phyloP scores from a whole-genome alignment of 192 early-diverging fungal species.

The Podila epicladia region DNA sequence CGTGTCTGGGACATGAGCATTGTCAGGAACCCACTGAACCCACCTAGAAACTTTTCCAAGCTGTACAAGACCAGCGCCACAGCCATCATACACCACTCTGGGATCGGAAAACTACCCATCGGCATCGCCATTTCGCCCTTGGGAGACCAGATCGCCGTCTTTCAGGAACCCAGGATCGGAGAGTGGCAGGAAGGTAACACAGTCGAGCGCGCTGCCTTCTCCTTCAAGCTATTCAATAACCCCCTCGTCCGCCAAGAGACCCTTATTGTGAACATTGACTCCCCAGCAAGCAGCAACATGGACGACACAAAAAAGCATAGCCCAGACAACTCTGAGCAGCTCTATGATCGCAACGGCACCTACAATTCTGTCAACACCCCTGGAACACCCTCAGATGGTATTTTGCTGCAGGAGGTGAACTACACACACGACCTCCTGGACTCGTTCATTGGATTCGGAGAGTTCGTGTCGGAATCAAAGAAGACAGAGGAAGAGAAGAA shows the following conservation, averaged over 20 bases:
- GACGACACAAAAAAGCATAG: not conserved
- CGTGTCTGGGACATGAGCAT: conserved; percentile 33
- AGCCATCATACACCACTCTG: conserved; percentile 3
- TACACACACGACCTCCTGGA: conserved; percentile 7
- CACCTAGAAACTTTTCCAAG: conserved; percentile 5
- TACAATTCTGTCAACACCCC: not conserved
- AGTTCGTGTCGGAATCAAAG: conserved; percentile 25
- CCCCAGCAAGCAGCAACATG: not conserved
- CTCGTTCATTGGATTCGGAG: conserved; percentile 28
- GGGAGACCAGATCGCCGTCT: conserved; percentile 33
- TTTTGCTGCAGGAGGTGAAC: conserved; percentile 9
- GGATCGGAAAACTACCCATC: conserved; percentile 23
- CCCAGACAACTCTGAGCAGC: not conserved
- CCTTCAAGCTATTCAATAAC: conserved; percentile 36
- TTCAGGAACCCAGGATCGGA: conserved; percentile 41
- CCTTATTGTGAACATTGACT: conserved; percentile 13
- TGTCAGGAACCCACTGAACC: conserved; percentile 23
- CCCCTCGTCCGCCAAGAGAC: conserved; percentile 21
- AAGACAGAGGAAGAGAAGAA: conserved; percentile 36
- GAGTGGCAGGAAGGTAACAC: conserved; percentile 28
- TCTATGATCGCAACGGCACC: not conserved
- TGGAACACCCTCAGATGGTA: not conserved
- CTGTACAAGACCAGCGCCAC: conserved; percentile 15
- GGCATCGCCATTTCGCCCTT: conserved; percentile 24
- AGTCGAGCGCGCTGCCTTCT: conserved; percentile 18